phyloP scores from a whole-genome alignment of 768 basidiomycete species.

The Hebeloma cylindrosporum region DNA sequence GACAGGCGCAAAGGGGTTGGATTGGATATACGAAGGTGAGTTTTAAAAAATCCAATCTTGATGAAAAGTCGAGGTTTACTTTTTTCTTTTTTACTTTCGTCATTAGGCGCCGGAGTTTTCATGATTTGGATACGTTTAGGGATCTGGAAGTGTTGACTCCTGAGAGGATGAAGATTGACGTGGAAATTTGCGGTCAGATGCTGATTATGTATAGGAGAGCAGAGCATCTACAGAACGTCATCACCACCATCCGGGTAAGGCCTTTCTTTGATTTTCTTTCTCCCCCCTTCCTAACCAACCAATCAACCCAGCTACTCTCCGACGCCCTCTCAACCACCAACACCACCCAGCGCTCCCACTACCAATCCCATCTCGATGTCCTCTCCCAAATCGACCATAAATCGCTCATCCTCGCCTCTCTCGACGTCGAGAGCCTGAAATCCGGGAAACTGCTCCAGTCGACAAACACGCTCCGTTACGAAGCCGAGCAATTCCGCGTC shows the following conservation, averaged over 20 bases:
- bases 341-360: slow-evolving; percentile 55
- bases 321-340: slow-evolving; percentile 54
- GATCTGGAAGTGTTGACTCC: slow-evolving; percentile 47
- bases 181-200: slow-evolving; percentile 74
- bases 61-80: slow-evolving; percentile 3
- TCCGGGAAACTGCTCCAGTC: slow-evolving; percentile 59
- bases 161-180: slow-evolving; percentile 76
- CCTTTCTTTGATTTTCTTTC: neutral
- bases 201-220: slow-evolving; percentile 69
- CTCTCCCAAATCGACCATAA: slow-evolving; percentile 47
- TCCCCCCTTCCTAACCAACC: slow-evolving; percentile 7
- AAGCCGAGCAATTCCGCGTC: slow-evolving; percentile 66
- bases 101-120: slow-evolving; percentile 65
- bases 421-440: slow-evolving; percentile 49
- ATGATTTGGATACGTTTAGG: slow-evolving; percentile 54
- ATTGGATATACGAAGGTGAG: slow-evolving; percentile 31
- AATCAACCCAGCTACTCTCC: slow-evolving; percentile 44
- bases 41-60: too few relatives aligned
- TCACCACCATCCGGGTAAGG: slow-evolving; percentile 57
- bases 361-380: slow-evolving; percentile 49
- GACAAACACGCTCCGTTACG: slow-evolving; percentile 68
- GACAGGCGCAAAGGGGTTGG: slow-evolving; percentile 15
- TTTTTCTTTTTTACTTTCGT: slow-evolving; percentile 5
- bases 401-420: slow-evolving; percentile 47
- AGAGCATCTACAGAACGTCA: slow-evolving; percentile 63